Percentiles rank a stretch among this genome's conserved stretches.
Conservation (phyloP, 345 rosid species). For the Xanthoceras sorbifolium region DNA sequence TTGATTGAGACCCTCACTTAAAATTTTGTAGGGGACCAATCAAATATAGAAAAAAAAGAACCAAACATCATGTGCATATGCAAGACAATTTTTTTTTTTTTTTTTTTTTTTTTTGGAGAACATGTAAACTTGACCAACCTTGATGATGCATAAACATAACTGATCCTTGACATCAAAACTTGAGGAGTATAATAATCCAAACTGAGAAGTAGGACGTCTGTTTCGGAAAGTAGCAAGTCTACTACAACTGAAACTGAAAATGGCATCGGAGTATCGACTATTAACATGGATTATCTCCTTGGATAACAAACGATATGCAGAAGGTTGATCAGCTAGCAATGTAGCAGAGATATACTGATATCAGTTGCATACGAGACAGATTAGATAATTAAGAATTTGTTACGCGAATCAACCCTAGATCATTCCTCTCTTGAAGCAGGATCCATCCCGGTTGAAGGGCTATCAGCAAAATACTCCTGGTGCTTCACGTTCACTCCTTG, state of each 20-base stretch:
- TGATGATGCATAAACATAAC: neutral
- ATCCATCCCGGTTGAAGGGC: conserved; percentile 66
- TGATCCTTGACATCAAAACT: neutral
- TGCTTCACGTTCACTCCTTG: conserved; percentile 90
- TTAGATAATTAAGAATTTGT: neutral
- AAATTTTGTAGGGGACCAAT: no score
- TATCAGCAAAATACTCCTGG: conserved; percentile 90
- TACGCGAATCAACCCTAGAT: neutral
- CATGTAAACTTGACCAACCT: no score
- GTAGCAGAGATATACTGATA: no score
- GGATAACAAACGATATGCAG: neutral
- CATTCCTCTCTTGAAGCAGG: conserved; percentile 39
- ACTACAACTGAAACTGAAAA: no score
- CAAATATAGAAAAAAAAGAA: no score
- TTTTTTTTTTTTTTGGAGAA: no score
- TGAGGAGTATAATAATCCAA: neutral
- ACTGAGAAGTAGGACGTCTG: no score
- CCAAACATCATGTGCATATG: no score
- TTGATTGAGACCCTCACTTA: no score
- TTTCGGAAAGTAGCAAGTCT: no score
- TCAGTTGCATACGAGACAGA: neutral
- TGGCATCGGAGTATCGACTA: neutral
- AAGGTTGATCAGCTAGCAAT: neutral
- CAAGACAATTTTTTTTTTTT: no score
- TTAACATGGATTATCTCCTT: neutral